Conservation (phyloP, 2,329 filamentous ascomycete species). For the Grosmannia clavigera region DNA sequence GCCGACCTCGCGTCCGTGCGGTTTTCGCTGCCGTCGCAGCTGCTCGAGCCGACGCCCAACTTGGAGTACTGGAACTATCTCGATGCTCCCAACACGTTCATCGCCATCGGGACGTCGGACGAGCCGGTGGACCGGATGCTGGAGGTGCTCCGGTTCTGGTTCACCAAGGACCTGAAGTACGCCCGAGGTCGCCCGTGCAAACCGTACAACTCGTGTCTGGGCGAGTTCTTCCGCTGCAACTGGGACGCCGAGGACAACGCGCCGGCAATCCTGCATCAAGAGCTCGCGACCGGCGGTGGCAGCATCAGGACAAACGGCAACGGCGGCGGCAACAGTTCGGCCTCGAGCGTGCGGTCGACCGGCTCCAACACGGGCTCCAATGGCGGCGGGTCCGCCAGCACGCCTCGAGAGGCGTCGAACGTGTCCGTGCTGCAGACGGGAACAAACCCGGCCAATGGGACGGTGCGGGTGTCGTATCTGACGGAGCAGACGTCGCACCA, state of each 20-base stretch:
- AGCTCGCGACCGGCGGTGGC: conserved; percentile 16
- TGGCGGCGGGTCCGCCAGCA: conserved; percentile 25
- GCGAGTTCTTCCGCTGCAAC: conserved; percentile 96
- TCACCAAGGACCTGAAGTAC: conserved; percentile 98
- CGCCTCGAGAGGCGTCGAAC: conserved; percentile 19
- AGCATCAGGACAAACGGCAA: not conserved
- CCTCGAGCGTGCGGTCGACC: conserved; percentile 34
- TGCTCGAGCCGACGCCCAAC: conserved; percentile 92
- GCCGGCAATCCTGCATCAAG: conserved; percentile 46
- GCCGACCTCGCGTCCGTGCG: conserved; percentile 89
- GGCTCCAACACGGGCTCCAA: conserved; percentile 9
- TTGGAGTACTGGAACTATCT: conserved; percentile 99
- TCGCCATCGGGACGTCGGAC: conserved; percentile 73
- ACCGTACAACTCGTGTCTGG: conserved; percentile 92
- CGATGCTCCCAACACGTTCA: conserved; percentile 84
- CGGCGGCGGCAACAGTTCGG: conserved; percentile 22
- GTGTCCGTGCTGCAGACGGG: conserved; percentile 39
- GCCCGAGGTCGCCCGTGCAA: conserved; percentile 98
- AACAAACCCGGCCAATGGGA: conserved; percentile 29
- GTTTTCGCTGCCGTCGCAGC: conserved; percentile 89
- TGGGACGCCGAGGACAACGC: conserved; percentile 83
- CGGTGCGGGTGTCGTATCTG: conserved; percentile 77
- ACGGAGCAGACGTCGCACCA: conserved; percentile 98
- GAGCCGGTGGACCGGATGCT: conserved; percentile 89
- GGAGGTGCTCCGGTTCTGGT: conserved; percentile 91